These are phyloP conservation scores for Eimeria zaria DNA, from an alignment of 169 alveolate genomes.

Conservation along the genomic window DNA sequence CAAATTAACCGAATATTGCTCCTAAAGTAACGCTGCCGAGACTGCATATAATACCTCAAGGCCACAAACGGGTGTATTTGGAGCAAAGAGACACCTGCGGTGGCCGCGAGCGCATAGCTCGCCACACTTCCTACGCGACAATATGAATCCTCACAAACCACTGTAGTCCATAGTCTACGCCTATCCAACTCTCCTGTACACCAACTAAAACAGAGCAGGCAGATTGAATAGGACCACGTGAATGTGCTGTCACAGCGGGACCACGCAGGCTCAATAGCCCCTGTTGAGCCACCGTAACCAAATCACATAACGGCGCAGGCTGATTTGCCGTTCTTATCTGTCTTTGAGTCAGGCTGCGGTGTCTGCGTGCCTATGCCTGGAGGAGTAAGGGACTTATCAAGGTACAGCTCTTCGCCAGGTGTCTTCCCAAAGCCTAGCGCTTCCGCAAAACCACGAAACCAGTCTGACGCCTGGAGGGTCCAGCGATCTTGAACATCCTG, in stretches of 20 bases:
- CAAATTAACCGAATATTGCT: background rate
- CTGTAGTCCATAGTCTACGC: background rate
- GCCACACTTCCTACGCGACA: background rate
- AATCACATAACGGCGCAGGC: slow-evolving; percentile 49
- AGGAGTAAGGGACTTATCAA: slow-evolving; percentile 70
- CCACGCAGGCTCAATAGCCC: background rate
- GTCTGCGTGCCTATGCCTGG: slow-evolving; percentile 70
- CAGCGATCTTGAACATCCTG: slow-evolving; percentile 77
- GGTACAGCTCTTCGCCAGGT: slow-evolving; percentile 58
- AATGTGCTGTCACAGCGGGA: background rate
- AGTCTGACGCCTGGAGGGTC: slow-evolving; percentile 67
- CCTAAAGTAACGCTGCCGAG: background rate
- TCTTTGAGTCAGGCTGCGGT: slow-evolving; percentile 17
- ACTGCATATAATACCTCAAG: background rate
- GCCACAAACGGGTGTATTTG: background rate
- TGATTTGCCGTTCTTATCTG: slow-evolving; percentile 17
- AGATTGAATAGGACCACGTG: background rate
- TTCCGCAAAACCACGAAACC: slow-evolving; percentile 69
- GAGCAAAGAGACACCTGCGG: background rate
- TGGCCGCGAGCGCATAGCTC: background rate
- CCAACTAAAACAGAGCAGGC: background rate
- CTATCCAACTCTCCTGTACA: background rate
- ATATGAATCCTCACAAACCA: background rate
- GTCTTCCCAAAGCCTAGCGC: slow-evolving; percentile 26
- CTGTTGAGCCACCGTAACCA: background rate